Conservation (phyloP, 2,329 filamentous ascomycete species). For the Hypoxylon sp. region DNA sequence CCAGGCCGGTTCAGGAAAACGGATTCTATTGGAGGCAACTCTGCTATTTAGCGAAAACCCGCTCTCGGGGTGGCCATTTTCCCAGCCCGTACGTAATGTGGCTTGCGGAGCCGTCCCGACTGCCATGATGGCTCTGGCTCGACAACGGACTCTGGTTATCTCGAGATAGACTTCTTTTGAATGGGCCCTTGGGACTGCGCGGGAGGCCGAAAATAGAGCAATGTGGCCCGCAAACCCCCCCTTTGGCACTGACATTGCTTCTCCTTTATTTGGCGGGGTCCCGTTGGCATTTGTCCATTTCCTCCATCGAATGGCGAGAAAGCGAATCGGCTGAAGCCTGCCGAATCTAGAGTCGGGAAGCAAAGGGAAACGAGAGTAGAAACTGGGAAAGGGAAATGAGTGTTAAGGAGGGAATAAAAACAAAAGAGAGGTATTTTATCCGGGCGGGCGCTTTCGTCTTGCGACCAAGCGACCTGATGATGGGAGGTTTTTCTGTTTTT, state of each 20-base stretch:
- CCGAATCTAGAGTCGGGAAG: constrained; percentile 31
- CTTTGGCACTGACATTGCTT: background rate
- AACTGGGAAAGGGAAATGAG: constrained; percentile 22
- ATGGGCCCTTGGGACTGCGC: constrained; percentile 26
- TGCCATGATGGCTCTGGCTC: constrained; percentile 22
- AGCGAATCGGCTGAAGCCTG: constrained; percentile 20
- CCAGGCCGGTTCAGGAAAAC: constrained; percentile 47
- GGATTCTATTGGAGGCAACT: constrained; percentile 44
- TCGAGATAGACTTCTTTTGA: constrained; percentile 42
- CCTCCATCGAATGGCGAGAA: constrained; percentile 22
- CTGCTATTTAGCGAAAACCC: constrained; percentile 35
- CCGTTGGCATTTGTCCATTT: constrained; percentile 21
- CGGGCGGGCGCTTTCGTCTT: constrained; percentile 28
- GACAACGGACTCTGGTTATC: constrained; percentile 31
- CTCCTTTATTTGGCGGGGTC: constrained; percentile 7
- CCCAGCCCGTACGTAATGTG: constrained; percentile 10
- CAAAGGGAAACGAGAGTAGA: constrained; percentile 18
- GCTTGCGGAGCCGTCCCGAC: constrained; percentile 17
- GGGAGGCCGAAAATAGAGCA: constrained; percentile 22
- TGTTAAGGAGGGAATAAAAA: constrained; percentile 13
- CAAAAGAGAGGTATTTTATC: constrained; percentile 25
- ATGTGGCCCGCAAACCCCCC: constrained; percentile 11
- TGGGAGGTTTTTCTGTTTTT: constrained; percentile 23
- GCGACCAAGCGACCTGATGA: constrained; percentile 15
- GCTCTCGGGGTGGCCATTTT: constrained; percentile 19